Percentiles rank a stretch among this genome's conserved stretches.
phyloP scores from a whole-genome alignment of 1,139 yeast species.

The Yamadazyma friedrichii region DNA sequence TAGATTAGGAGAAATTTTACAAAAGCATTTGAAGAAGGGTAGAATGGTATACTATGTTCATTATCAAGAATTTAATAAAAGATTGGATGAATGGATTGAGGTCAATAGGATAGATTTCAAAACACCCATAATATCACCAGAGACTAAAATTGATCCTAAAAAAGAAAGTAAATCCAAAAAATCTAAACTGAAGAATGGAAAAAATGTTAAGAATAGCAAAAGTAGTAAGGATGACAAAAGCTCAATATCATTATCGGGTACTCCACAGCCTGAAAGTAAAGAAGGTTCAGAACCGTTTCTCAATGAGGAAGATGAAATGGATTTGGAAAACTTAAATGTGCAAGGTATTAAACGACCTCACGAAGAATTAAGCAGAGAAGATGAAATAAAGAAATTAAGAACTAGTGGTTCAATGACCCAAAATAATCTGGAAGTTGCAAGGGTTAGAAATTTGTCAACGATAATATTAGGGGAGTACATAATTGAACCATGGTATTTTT shows the following conservation, averaged over 20 bases:
- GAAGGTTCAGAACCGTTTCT: conserved; percentile 24
- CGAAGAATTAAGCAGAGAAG: conserved; percentile 78
- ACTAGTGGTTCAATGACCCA: conserved; percentile 98
- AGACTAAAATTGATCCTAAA: conserved; percentile 53
- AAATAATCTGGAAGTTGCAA: conserved; percentile 80
- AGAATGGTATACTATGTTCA: conserved; percentile 86
- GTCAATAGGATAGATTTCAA: conserved; percentile 68
- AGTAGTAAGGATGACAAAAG: conserved; percentile 7
- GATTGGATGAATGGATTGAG: conserved; percentile 89
- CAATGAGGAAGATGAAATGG: conserved; percentile 68
- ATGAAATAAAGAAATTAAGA: conserved; percentile 86
- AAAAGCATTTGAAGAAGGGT: conserved; percentile 73
- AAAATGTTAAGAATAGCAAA: conserved; percentile 5
- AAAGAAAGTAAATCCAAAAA: conserved; percentile 29
- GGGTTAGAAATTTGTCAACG: conserved; percentile 78
- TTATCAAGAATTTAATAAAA: conserved; percentile 86
- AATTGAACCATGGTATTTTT: conserved; percentile 98
- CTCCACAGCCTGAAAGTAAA: conserved; percentile 15
- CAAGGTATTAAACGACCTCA: conserved; percentile 70
- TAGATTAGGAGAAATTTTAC: conserved; percentile 82
- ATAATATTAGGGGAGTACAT: conserved; percentile 86
- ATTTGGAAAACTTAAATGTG: conserved; percentile 79
- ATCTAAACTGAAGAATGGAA: conserved; percentile 19
- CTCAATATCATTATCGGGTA: conserved; percentile 14
- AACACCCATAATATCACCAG: conserved; percentile 70